Base-by-base conservation (phyloP, 257 asterid genomes). In the Mentha longifolia region DNA sequence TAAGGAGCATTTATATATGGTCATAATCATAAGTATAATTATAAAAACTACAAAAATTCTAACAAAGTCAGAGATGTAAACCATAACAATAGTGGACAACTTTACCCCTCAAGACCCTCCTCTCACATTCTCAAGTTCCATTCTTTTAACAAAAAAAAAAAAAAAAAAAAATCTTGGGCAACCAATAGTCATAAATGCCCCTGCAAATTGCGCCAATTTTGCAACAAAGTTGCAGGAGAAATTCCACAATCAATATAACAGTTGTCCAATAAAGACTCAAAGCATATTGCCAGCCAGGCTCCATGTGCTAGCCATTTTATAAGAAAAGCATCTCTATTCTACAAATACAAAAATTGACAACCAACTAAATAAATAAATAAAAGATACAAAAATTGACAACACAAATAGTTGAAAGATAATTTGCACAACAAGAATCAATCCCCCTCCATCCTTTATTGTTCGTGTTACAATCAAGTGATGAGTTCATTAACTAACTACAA, bases 401-500 rank as follows among this genome's bases (percentile, higher is more conserved):
- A 0, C 31, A 28, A 28, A 28, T 28, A 28, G 31, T 28, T 28
- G 31, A 28, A 2, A 2, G 35, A 62, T 64, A 19, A 42, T 20
- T 7, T 30, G 47, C 42, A 52, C 57, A 77, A 71, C 72, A 51
- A 20, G 12, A 61, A 19, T 70, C 74, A 67, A n/a, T 20, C 25
- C 31, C 75, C 51, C 60, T 46, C 42, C 19, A 67, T 72, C 77
- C 74, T 73, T 43, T 64, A 64, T 64, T 73, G 22, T 19, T 45
- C 63, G 39, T 62, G 54, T 47, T 71, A 71, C 74, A 83, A 73
- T 66, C 82, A 76, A 41, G 75, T 61, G 54, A 65, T 45, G 71
- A 30, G 42, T 28, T 65, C 77, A 75, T 28, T 52, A 58, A 72
- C 72, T 61, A 67, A 74, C 86, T 80, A 85, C 85, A 82, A 85